These are phyloP conservation scores for Rhipidocladum racemiflorum DNA, from an alignment of 176 grass and related monocot genomes.

Conservation along the genomic window DNA sequence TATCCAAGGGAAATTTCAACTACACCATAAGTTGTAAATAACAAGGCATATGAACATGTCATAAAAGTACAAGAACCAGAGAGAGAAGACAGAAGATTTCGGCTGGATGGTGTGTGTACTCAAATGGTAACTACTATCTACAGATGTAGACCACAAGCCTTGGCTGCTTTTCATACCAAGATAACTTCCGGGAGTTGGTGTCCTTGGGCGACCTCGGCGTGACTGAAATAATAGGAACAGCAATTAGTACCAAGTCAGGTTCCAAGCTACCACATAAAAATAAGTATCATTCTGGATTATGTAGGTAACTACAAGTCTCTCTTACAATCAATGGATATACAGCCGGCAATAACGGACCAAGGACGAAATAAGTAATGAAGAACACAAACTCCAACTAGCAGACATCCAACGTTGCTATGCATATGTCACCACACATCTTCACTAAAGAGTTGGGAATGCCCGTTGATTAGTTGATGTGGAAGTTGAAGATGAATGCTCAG, in stretches of 20 bases:
- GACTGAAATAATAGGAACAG: conserved; percentile 42
- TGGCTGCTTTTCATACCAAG: conserved; percentile 39
- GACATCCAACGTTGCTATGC: conserved; percentile 53
- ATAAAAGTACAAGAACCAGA: not conserved
- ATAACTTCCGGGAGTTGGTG: conserved; percentile 66
- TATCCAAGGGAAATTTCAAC: not conserved
- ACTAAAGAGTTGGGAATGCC: conserved; percentile 54
- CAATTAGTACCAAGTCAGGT: not conserved
- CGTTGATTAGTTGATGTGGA: conserved; percentile 67
- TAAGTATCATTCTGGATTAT: conserved; percentile 4
- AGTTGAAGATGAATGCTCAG: conserved; percentile 73
- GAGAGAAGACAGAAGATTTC: not conserved
- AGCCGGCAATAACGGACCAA: conserved; percentile 41
- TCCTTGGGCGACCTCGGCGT: conserved; percentile 52
- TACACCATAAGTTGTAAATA: not conserved
- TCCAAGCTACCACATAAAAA: conserved; percentile 4
- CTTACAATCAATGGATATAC: conserved; percentile 44
- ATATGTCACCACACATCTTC: conserved; percentile 57
- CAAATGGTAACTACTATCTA: not conserved
- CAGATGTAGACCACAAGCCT: not conserved
- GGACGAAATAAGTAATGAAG: conserved; percentile 34
- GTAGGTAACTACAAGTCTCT: conserved; percentile 30
- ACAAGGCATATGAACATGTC: not conserved
- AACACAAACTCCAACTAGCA: conserved; percentile 53
- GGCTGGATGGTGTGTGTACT: not conserved